Evolutionary conservation across 805 yeast species (phyloP).

Genomic region (Ogataea corticis): DNA sequence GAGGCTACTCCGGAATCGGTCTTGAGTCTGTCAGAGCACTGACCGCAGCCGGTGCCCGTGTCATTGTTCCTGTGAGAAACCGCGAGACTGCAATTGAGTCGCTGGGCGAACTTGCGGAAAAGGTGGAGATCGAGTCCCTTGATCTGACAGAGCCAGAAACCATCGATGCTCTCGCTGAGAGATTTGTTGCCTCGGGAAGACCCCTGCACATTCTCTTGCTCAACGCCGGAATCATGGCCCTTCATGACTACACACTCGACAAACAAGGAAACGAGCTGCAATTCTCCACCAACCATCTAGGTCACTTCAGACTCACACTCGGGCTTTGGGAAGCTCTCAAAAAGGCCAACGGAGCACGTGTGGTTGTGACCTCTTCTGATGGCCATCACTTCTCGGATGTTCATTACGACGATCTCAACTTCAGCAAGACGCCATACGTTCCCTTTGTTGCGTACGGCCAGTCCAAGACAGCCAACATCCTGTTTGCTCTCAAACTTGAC

Average conservation of each 20-base stretch:
- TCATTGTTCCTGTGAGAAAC: conserved; percentile 7
- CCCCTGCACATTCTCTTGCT: conserved; percentile 9
- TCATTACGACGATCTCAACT: conserved; percentile 4
- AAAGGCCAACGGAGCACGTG: conserved; percentile 8
- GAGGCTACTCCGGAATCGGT: conserved; percentile 11
- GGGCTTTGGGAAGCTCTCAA: conserved; percentile 5
- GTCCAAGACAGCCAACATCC: conserved; percentile 7
- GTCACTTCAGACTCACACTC: conserved; percentile 5
- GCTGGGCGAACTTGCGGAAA: conserved; percentile 4
- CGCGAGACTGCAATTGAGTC: background rate
- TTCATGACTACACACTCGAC: conserved; percentile 2
- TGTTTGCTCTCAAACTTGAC: conserved; percentile 8
- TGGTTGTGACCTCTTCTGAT: conserved; percentile 2
- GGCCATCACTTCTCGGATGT: conserved; percentile 5
- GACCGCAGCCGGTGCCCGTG: conserved; percentile 6
- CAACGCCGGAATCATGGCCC: conserved; percentile 11
- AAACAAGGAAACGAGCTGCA: conserved; percentile 5
- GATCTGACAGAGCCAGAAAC: conserved; percentile 6
- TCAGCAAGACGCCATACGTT: background rate
- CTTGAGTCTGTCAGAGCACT: conserved; percentile 7
- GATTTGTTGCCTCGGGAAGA: conserved; percentile 6
- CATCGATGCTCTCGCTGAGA: background rate
- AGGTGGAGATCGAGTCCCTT: conserved; percentile 5
- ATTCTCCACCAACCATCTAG: conserved; percentile 7
- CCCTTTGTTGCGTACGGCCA: conserved; percentile 9